phyloP scores from a whole-genome alignment of 1,139 yeast species.

The Magnusiomyces ingens region DNA sequence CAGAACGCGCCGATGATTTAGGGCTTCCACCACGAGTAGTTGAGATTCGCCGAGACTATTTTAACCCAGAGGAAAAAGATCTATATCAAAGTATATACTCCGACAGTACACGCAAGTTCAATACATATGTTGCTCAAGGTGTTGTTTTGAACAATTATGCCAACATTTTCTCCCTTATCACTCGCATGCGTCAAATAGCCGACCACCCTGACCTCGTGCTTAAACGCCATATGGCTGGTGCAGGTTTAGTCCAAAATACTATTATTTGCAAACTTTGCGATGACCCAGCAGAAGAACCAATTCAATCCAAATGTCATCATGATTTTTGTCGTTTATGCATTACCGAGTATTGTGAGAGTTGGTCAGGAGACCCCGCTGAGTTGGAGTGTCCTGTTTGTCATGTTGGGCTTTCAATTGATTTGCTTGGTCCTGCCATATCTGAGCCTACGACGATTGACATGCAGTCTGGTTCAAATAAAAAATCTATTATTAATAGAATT shows the following conservation, averaged over 20 bases:
- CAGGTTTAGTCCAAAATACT: conserved; percentile 44
- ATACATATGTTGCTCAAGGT: conserved; percentile 87
- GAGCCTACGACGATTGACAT: conserved; percentile 54
- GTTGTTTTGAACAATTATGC: conserved; percentile 94
- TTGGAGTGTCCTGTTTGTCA: conserved; percentile 95
- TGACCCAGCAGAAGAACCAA: conserved; percentile 97
- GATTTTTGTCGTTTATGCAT: conserved; percentile 88
- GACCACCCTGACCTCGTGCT: conserved; percentile 96
- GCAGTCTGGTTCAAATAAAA: conserved; percentile 83
- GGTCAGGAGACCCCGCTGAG: conserved; percentile 53
- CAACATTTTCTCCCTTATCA: conserved; percentile 87
- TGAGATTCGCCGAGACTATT: conserved; percentile 74
- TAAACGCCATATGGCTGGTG: conserved; percentile 45
- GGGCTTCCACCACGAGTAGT: conserved; percentile 95
- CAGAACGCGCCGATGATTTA: conserved; percentile 93
- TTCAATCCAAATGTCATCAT: conserved; percentile 90
- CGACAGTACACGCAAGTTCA: conserved; percentile 76
- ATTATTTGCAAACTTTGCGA: conserved; percentile 90
- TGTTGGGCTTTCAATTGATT: conserved; percentile 80
- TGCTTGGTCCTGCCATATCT: conserved; percentile 70
- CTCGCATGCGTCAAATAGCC: conserved; percentile 95
- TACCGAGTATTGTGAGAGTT: conserved; percentile 81
- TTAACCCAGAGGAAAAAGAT: conserved; percentile 93
- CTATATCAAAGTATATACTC: conserved; percentile 80
- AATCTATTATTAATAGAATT: conserved; percentile 83